These are phyloP conservation scores for Cymodocea nodosa DNA, from an alignment of 116 monocot species.

Conservation along the genomic window DNA sequence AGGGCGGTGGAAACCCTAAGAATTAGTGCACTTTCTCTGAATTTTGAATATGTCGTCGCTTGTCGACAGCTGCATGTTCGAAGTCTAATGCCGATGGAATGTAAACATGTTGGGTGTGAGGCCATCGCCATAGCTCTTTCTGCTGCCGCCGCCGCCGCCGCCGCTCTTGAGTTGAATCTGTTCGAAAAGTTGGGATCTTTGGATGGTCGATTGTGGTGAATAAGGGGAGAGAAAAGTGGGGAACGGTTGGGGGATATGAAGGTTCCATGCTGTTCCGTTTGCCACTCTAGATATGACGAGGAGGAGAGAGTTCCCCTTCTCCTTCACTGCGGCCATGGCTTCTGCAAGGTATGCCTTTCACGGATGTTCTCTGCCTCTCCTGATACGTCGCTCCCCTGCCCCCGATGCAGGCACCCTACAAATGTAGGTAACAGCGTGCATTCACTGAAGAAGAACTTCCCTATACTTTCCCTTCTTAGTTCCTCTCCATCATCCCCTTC, in stretches of 20 bases:
- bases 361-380: conserved; percentile 70
- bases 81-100: not conserved
- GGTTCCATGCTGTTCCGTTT: conserved; percentile 91
- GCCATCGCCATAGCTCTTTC: too few species aligned
- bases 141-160: not conserved
- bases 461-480: conserved; percentile 67
- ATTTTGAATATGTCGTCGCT: not conserved
- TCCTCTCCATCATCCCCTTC: conserved; percentile 62
- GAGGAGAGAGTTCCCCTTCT: conserved; percentile 69
- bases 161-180: conserved; percentile 1
- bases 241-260: conserved; percentile 27
- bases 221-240: not conserved
- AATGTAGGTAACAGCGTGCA: conserved; percentile 81
- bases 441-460: conserved; percentile 89
- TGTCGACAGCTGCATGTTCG: not conserved
- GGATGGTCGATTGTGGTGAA: not conserved
- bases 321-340: conserved; percentile 91
- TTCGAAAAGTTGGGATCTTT: not conserved
- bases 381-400: conserved; percentile 66
- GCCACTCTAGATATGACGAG: conserved; percentile 85
- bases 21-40: not conserved
- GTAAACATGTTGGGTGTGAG: not conserved
- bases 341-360: conserved; percentile 73
- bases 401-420: conserved; percentile 85
- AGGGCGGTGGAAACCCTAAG: too few species aligned